Evolutionary conservation across 495 filamentous ascomycete genomes (phyloP).

Genomic region (Hypoxylon rickii): DNA sequence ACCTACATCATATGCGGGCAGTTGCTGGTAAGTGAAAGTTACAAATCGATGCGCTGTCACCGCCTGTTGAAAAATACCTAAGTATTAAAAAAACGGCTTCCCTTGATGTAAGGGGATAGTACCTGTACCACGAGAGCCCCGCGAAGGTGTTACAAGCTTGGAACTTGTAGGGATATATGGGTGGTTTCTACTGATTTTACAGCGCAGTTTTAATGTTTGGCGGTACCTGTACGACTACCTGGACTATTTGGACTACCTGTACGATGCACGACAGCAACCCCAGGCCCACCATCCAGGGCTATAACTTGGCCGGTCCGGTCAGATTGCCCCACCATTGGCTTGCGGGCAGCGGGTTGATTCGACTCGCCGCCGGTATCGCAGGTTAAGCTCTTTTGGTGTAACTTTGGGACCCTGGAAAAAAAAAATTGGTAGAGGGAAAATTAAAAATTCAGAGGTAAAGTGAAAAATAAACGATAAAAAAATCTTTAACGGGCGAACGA

Average conservation of each 20-base stretch:
- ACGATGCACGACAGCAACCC: conserved; percentile 16
- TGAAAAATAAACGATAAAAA: conserved; percentile 18
- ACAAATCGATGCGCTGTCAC: conserved; percentile 1
- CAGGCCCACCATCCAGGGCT: conserved; percentile 8
- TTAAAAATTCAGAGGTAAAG: conserved; percentile 21
- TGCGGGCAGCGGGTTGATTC: conserved; percentile 13
- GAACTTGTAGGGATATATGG: no score
- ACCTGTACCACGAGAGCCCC: neutral
- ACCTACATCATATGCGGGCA: neutral
- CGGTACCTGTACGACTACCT: neutral
- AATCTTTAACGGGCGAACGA: conserved; percentile 4
- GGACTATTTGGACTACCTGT: conserved; percentile 2
- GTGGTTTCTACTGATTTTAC: no score
- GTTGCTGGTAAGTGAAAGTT: neutral
- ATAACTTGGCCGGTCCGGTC: conserved; percentile 21
- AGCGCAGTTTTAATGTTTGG: neutral
- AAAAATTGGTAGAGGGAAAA: no score
- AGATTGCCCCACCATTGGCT: conserved; percentile 27
- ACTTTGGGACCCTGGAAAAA: conserved; percentile 24
- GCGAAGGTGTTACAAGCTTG: neutral
- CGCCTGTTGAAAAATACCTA: conserved; percentile 15
- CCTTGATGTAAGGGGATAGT: neutral
- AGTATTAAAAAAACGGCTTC: no score
- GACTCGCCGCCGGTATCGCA: conserved; percentile 34
- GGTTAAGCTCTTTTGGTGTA: conserved; percentile 16